phyloP scores from a whole-genome alignment of 78 protist genomes.

The Emiliania huxleyi region DNA sequence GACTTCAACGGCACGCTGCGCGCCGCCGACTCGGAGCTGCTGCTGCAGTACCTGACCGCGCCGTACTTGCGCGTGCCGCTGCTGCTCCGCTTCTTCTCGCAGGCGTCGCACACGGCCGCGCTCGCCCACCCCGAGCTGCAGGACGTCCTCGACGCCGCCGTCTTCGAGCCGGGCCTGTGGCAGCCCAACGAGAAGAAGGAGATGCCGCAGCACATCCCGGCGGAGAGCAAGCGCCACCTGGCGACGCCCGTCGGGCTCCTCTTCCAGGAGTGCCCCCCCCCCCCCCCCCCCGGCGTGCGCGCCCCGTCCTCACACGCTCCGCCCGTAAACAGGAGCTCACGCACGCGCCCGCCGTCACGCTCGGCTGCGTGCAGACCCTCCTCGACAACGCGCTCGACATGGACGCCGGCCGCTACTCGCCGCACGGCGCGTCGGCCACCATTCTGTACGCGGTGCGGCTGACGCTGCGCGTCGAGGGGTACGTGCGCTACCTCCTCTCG shows the following conservation, averaged over 20 bases:
- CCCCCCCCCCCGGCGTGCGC: too few relatives aligned
- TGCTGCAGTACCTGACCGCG: slow-evolving; percentile 51
- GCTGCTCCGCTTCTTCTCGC: slow-evolving; percentile 12
- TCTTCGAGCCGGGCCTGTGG: slow-evolving; percentile 59
- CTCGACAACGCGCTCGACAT: slow-evolving; percentile 38
- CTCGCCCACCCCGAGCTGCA: slow-evolving; percentile 20
- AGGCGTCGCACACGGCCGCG: not conserved
- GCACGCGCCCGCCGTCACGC: slow-evolving; percentile 16
- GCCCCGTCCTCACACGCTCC: too few relatives aligned
- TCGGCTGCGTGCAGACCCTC: not conserved
- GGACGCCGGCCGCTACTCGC: slow-evolving; percentile 38
- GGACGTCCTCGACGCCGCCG: slow-evolving; percentile 37
- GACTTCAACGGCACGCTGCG: slow-evolving; percentile 40
- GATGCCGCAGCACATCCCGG: slow-evolving; percentile 11
- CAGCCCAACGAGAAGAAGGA: not conserved
- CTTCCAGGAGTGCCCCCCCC: too few relatives aligned
- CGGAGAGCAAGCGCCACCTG: slow-evolving; percentile 2
- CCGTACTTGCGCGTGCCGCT: slow-evolving; percentile 50
- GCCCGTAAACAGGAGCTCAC: too few relatives aligned
- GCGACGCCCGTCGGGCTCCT: slow-evolving; percentile 50
- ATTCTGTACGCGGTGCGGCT: slow-evolving; percentile 39
- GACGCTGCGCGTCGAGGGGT: slow-evolving; percentile 10
- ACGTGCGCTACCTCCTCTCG: not conserved
- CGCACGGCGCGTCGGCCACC: not conserved
- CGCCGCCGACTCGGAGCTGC: slow-evolving; percentile 50